phyloP scores from a whole-genome alignment of 345 rosid genomes.

The Salix viminalis region DNA sequence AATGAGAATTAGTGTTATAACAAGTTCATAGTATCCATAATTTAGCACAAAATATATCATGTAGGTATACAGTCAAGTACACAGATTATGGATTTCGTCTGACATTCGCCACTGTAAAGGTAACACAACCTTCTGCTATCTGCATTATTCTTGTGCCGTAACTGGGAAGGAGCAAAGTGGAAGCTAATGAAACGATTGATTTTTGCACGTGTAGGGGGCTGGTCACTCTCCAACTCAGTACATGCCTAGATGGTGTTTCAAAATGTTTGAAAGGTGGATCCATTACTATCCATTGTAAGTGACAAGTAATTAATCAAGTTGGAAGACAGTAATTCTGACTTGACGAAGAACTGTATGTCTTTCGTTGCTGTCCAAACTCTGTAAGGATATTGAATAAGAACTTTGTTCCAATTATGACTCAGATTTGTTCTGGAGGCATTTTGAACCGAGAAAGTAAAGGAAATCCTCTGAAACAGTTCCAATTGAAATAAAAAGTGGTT shows the following conservation, averaged over 20 bases:
- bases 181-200: background rate
- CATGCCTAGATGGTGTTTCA: conserved; percentile 27
- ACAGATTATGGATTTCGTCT: conserved; percentile 25
- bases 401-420: no score
- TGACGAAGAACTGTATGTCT: background rate
- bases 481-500: no score
- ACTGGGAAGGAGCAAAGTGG: background rate
- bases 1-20: background rate
- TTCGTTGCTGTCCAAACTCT: background rate
- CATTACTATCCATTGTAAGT: conserved; percentile 33
- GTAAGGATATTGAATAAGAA: no score
- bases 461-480: no score
- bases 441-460: no score
- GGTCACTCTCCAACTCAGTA: conserved; percentile 41
- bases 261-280: conserved; percentile 38
- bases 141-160: background rate
- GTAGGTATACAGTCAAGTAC: conserved; percentile 33
- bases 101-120: conserved; percentile 43
- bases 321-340: background rate
- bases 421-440: no score
- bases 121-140: background rate
- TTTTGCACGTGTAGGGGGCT: conserved; percentile 26
- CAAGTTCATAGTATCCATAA: background rate
- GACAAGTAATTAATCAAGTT: background rate
- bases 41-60: background rate